These are phyloP conservation scores for Boletus rex-veris DNA, from an alignment of 768 basidiomycete species.

Conservation along the genomic window DNA sequence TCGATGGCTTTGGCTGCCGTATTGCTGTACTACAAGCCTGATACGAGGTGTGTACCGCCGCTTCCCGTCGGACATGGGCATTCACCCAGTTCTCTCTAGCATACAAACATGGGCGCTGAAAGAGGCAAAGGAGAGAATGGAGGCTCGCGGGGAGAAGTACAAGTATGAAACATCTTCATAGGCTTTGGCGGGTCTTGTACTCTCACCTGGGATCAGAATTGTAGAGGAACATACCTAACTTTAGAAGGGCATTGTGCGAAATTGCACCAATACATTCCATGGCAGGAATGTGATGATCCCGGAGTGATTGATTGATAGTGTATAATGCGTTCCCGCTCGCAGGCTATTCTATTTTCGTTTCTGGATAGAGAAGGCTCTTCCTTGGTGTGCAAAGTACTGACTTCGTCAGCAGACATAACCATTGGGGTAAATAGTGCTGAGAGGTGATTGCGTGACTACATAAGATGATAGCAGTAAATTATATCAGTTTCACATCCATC, in stretches of 20 bases:
- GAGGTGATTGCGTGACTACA: constrained; percentile 21
- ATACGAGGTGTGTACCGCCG: constrained; percentile 66
- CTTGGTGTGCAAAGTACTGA: too few relatives aligned
- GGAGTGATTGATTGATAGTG: too few relatives aligned
- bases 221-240: background rate
- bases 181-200: constrained; percentile 3
- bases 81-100: constrained; percentile 38
- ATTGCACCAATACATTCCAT: too few relatives aligned
- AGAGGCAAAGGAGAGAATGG: constrained; percentile 88
- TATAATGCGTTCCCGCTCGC: too few relatives aligned
- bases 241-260: too few relatives aligned
- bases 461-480: constrained; percentile 19
- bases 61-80: background rate
- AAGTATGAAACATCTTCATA: constrained; percentile 65
- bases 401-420: too few relatives aligned
- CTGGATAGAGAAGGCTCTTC: too few relatives aligned
- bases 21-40: constrained; percentile 87
- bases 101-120: constrained; percentile 90
- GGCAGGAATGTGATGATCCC: too few relatives aligned
- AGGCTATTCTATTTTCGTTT: too few relatives aligned
- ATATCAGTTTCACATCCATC: constrained; percentile 8
- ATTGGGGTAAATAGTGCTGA: constrained; percentile 9
- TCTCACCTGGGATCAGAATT: background rate
- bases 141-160: constrained; percentile 87
- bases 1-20: constrained; percentile 72